These are phyloP conservation scores for Oemleria cerasiformis DNA, from an alignment of 306 rosid genomes.

Conservation along the genomic window DNA sequence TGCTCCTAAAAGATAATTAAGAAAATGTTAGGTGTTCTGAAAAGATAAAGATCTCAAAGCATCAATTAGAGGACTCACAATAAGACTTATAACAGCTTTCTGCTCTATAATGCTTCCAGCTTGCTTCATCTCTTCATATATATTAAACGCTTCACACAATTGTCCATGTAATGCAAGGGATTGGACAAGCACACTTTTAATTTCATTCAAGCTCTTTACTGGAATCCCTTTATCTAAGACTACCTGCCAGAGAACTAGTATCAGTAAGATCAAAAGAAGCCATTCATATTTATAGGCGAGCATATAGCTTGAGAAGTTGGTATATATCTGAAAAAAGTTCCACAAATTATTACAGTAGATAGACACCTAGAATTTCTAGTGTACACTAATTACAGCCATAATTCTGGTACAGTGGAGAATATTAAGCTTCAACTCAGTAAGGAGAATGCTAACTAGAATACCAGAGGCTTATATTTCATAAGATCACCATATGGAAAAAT, in stretches of 20 bases:
- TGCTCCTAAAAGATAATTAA: slow-evolving; percentile 41
- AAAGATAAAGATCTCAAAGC: slow-evolving; percentile 6
- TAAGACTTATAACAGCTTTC: slow-evolving; percentile 61
- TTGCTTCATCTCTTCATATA: slow-evolving; percentile 60
- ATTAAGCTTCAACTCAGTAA: background rate
- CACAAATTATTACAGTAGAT: background rate
- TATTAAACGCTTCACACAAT: slow-evolving; percentile 50
- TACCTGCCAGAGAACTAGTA: slow-evolving; percentile 41
- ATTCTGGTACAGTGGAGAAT: background rate
- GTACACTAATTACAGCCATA: background rate
- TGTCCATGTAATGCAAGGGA: slow-evolving; percentile 70
- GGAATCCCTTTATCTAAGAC: slow-evolving; percentile 45
- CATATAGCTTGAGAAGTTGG: background rate
- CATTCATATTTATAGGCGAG: background rate
- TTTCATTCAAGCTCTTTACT: slow-evolving; percentile 45
- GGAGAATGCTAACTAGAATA: background rate
- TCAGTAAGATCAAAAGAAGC: background rate
- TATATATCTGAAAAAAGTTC: background rate
- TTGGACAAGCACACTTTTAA: slow-evolving; percentile 68
- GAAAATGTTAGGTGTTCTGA: slow-evolving; percentile 7
- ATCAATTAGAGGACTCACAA: slow-evolving; percentile 51
- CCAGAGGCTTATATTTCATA: background rate
- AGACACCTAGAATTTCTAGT: background rate
- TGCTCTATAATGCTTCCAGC: slow-evolving; percentile 59
- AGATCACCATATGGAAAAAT: background rate